Evolutionary conservation across 106 monocot species (phyloP), one percentile per base, ranked within the genome.

Genomic region (Alisma plantagoaquatica): DNA sequence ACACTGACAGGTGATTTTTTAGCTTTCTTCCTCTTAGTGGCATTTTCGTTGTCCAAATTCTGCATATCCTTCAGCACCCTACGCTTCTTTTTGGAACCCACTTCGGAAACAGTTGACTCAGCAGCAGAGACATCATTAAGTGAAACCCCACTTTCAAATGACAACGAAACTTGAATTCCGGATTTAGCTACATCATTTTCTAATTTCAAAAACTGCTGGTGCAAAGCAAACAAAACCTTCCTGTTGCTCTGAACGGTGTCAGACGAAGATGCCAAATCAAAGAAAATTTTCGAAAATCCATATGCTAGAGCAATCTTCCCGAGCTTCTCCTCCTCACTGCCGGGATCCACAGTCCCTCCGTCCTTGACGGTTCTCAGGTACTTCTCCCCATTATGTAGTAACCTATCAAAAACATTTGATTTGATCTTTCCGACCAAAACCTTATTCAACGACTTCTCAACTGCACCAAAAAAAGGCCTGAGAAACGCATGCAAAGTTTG

Each of bases 351-450:
- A 10, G 53, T 46, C 0, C 31, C 57, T 16, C 60, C 72, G 9
- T 20, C 31, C 51, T 60, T 78, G 26, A 30, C 61, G 25, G 53
- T 19, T 2, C 52, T 41, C 67, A 98, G 70, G 51, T 78, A 60
- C 49, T 70, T 69, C 29, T 1, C 27, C 21, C 84, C 81, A 20
- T 65, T 63, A 31, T 60, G 38, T 7, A 70, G 58, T 54, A 84
- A 63, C 30, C 57, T 50, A 10, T 68, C 81, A 60, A 98, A 98
- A 19, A 89, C 43, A 29, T 76, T 73, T 12, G 21, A 18, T 42
- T 74, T 98, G 10, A 98, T 72, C 81, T 98, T 98, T 23, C 55
- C 54, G 10, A 81, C 69, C 49, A 98, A 63, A 29, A 85, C 71
- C 69, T 75, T 84, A 63, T 89, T 80, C 2, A 35, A 23, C 0